Evolutionary conservation across 2,329 filamentous ascomycete species (phyloP), one percentile per base, ranked within the genome.

Genomic region (Cytospora mali): DNA sequence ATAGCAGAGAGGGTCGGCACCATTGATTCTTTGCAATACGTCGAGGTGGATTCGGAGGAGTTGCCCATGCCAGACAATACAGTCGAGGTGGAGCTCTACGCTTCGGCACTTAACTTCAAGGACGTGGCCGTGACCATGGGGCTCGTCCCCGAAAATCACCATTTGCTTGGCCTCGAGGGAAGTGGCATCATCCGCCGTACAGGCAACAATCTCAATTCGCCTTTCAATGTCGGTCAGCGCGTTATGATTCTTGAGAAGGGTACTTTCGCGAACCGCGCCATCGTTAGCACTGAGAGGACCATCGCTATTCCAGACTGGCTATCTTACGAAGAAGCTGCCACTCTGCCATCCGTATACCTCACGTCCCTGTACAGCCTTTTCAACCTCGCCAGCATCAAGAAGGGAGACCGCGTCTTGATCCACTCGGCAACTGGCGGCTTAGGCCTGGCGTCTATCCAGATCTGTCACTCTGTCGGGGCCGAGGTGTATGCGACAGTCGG

Each of bases 121-220:
- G 58, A 79, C 62, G 70, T 76, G 0, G 68, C 75, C 2, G 69
- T 69, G 6, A 70, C 71, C 0, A 66, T 71, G 62, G 66, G 68
- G 3, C 66, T 69, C 23, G 65, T 71, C 0, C 50, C 50, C 7
- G 27, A 52, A 14, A 50, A 58, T n/a, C 18, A 21, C 3, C 11
- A 28, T 10, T 42, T 48, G n/a, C 55, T 58, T 25, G 55, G 55
- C 9, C 11, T 27, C 23, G 55, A 58, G 42, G 55, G 35, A 3
- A 23, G 23, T 5, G 55, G 39, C 13, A 18, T 29, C 10, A 29
- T 58, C 27, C 6, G 21, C 6, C 55, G 55, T n/a, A 23, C 31
- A 7, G 55, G 18, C 16, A 18, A 14, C 42, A 18, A 28, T 5
- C 61, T 70, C 16, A 39, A 23, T 1, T 14, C 25, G 9, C 25